Conservation (phyloP, 1,284 basidiomycete species). For the Ganoderma leucocontextum region DNA sequence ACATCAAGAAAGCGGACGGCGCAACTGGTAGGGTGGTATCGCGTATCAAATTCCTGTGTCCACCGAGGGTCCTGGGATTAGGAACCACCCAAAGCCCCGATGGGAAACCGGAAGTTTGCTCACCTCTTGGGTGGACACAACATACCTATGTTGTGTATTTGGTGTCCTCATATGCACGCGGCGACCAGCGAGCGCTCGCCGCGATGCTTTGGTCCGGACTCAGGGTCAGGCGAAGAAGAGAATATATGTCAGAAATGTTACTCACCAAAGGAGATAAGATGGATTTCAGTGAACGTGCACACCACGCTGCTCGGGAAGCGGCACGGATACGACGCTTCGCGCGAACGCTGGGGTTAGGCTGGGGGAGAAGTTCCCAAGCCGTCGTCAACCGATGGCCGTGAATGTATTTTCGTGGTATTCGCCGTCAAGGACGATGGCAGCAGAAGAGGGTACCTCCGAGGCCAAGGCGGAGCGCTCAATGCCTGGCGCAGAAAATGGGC, state of each 20-base stretch:
- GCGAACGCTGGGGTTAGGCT: slow-evolving; percentile 6
- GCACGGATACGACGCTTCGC: slow-evolving; percentile 23
- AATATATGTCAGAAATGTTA: slow-evolving; percentile 7
- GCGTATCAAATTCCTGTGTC: slow-evolving; percentile 20
- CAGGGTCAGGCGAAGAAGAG: slow-evolving; percentile 12
- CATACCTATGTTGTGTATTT: slow-evolving; percentile 6
- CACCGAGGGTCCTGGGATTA: not conserved
- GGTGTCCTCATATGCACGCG: not conserved
- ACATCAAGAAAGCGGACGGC: slow-evolving; percentile 4
- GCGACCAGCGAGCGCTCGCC: not conserved
- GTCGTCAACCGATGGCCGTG: slow-evolving; percentile 19
- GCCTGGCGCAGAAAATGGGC: slow-evolving; percentile 22
- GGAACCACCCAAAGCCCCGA: not conserved
- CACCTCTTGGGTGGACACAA: not conserved
- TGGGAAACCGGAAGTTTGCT: slow-evolving; percentile 13
- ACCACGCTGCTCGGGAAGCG: slow-evolving; percentile 29
- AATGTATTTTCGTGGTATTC: slow-evolving; percentile 17
- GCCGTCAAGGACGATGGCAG: slow-evolving; percentile 20
- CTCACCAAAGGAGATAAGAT: slow-evolving; percentile 24
- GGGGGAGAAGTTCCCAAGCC: slow-evolving; percentile 20
- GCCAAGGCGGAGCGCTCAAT: slow-evolving; percentile 30
- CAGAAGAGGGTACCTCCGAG: slow-evolving; percentile 27
- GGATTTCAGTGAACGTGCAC: slow-evolving; percentile 21
- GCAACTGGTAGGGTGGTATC: slow-evolving; percentile 9
- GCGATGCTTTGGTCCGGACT: slow-evolving; percentile 7